These are phyloP conservation scores for Myxozyma neotropica DNA, from an alignment of 805 yeast species.

Conservation along the genomic window DNA sequence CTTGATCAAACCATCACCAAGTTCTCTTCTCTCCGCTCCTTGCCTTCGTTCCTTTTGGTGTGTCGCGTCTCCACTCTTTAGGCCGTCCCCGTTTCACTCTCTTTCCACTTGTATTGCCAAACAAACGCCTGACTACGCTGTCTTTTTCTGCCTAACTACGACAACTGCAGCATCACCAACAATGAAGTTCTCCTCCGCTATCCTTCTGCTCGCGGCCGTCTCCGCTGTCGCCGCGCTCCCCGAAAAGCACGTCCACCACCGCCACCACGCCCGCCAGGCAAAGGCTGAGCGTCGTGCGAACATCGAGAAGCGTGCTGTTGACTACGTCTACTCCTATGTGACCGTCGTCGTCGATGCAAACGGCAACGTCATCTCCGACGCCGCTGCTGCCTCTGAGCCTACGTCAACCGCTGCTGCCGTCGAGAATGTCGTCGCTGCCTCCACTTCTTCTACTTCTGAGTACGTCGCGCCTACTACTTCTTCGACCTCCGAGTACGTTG, in stretches of 20 bases:
- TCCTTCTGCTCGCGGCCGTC: slow-evolving; percentile 9
- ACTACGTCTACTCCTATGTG: slow-evolving; percentile 52
- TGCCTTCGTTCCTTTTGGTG: not conserved
- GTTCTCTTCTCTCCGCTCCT: not conserved
- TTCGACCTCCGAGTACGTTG: slow-evolving; percentile 33
- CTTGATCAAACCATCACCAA: slow-evolving; percentile 7
- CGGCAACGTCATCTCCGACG: slow-evolving; percentile 42
- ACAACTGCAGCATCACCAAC: not conserved
- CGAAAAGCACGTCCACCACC: slow-evolving; percentile 31
- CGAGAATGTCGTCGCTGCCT: slow-evolving; percentile 27
- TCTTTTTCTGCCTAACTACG: not conserved
- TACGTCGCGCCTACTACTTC: slow-evolving; percentile 36
- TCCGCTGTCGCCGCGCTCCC: slow-evolving; percentile 19
- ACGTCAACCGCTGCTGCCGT: slow-evolving; percentile 42
- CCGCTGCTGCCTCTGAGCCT: slow-evolving; percentile 43
- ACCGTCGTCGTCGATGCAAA: slow-evolving; percentile 48
- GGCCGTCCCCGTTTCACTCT: slow-evolving; percentile 10
- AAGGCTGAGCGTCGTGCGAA: slow-evolving; percentile 33
- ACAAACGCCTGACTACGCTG: not conserved
- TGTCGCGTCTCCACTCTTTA: slow-evolving; percentile 29
- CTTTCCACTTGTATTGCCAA: not conserved
- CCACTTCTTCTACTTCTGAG: slow-evolving; percentile 35
- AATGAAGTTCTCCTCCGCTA: slow-evolving; percentile 17
- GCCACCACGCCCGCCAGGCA: slow-evolving; percentile 33
- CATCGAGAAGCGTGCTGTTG: slow-evolving; percentile 45